Percentiles rank a stretch among this genome's conserved stretches.
These are phyloP conservation scores for Colletotrichum horii DNA, from an alignment of 2,329 filamentous ascomycete genomes.

Conservation along the genomic window DNA sequence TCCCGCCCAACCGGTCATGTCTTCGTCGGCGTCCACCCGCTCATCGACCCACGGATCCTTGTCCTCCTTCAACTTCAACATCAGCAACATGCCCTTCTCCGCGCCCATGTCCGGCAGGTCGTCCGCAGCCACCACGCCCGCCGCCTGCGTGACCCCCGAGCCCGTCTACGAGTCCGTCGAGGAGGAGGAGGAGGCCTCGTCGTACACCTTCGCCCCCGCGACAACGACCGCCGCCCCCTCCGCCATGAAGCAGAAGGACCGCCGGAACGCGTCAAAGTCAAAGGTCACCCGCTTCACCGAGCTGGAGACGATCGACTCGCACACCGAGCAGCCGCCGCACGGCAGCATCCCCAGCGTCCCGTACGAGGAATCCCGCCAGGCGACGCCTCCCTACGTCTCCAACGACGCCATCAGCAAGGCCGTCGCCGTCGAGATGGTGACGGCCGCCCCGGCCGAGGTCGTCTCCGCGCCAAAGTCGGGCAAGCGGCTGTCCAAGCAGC, in stretches of 20 bases:
- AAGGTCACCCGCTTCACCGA: conserved; percentile 33
- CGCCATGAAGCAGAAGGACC: conserved; percentile 24
- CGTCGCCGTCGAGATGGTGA: conserved; percentile 20
- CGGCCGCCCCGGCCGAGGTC: neutral
- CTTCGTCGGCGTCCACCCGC: conserved; percentile 18
- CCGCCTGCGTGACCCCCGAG: conserved; percentile 15
- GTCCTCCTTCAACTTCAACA: conserved; percentile 21
- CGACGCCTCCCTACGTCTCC: conserved; percentile 22
- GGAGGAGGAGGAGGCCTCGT: neutral
- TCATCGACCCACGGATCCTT: conserved; percentile 9
- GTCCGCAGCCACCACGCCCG: conserved; percentile 19
- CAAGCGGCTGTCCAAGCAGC: conserved; percentile 35
- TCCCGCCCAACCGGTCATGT: neutral
- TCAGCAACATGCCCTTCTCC: conserved; percentile 1
- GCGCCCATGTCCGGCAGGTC: conserved; percentile 18
- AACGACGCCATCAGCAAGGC: conserved; percentile 18
- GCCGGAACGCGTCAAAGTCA: conserved; percentile 23
- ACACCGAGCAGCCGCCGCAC: conserved; percentile 20
- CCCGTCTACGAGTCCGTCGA: conserved; percentile 13
- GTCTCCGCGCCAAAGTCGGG: conserved; percentile 18
- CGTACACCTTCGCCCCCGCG: conserved; percentile 1
- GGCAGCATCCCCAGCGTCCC: neutral
- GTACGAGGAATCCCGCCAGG: neutral
- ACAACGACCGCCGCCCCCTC: neutral
- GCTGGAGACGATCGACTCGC: conserved; percentile 34